Base-by-base conservation (phyloP, 225 moss, liverwort and hornwort species). In the Physcomitrellopsis africana region DNA sequence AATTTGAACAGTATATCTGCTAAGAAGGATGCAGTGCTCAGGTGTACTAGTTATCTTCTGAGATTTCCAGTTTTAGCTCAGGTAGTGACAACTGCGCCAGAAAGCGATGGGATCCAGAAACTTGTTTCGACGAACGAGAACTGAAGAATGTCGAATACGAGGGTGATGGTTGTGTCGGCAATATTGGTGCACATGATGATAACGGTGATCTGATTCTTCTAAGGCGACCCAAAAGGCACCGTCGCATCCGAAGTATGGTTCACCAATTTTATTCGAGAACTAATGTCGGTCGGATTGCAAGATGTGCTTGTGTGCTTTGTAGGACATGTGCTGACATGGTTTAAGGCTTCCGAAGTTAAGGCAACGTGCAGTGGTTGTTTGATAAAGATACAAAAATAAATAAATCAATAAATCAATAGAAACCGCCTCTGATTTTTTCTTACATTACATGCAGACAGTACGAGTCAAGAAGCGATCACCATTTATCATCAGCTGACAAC, bases 401-500 rank as follows among this genome's bases (percentile, higher is more conserved):
- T 37, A 37, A 37, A 4, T 37, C 43, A 62, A 42, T 41, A 55
- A 12, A 37, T 37, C 1, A 37, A 4, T 37, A 7, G 3, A 37
- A 37, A 37, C 32, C 1, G 26, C 53, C 27, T 3, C 49, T 6
- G 10, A 42, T 46, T 49, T 0, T 18, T 55, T 53, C 47, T 51
- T 13, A 26, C 59, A 47, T 75, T 70, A 59, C 9, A 23, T 70
- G 26, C 59, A 81, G 86, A 60, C n/a, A 20, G 55, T 48, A 55
- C 44, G 56, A 62, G 16, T 69, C 78, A 70, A 65, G 76, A 89
- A 67, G 56, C 61, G 47, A 54, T 93, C 27, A 78, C 73, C 24
- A 67, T 95, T 16, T 88, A 89, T 76, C 95, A 95, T 84, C 85
- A 84, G 63, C 62, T 91, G 68, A 77, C 83, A 45, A 92, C 92